Evolutionary conservation across 2,329 filamentous ascomycete genomes (phyloP).

Genomic region (Aspergillus udagawae): DNA sequence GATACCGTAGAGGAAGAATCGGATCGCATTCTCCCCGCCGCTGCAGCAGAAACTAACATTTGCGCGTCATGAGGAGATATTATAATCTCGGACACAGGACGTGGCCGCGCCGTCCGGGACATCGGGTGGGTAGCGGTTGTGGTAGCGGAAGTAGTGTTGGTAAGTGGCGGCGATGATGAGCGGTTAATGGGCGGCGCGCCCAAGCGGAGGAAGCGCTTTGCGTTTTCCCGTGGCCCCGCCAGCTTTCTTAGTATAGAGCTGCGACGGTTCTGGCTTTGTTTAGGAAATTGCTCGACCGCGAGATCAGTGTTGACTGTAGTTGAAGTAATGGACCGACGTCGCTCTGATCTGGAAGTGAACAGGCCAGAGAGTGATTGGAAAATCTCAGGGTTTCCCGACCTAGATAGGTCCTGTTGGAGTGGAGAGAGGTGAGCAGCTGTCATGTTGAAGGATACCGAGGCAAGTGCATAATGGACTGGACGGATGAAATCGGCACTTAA

Average conservation of each 20-base stretch:
- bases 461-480: constrained; percentile 13
- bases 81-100: constrained; percentile 35
- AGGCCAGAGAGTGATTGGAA: constrained; percentile 20
- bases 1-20: constrained; percentile 27
- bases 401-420: constrained; percentile 24
- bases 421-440: constrained; percentile 30
- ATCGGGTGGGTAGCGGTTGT: constrained; percentile 16
- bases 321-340: constrained; percentile 17
- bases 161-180: constrained; percentile 17
- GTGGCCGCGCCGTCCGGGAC: constrained; percentile 22
- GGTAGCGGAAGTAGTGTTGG: background rate
- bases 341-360: constrained; percentile 23
- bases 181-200: constrained; percentile 26
- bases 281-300: constrained; percentile 21
- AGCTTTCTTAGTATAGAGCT: constrained; percentile 36
- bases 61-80: constrained; percentile 30
- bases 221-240: constrained; percentile 45
- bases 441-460: constrained; percentile 17
- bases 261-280: constrained; percentile 20
- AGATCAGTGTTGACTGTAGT: constrained; percentile 16
- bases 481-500: background rate
- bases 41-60: constrained; percentile 24
- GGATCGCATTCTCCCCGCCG: constrained; percentile 22
- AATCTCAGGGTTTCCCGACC: constrained; percentile 20
- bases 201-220: constrained; percentile 45